phyloP scores from a whole-genome alignment of 495 filamentous ascomycete genomes.

The Rostrohypoxylon terebratum region DNA sequence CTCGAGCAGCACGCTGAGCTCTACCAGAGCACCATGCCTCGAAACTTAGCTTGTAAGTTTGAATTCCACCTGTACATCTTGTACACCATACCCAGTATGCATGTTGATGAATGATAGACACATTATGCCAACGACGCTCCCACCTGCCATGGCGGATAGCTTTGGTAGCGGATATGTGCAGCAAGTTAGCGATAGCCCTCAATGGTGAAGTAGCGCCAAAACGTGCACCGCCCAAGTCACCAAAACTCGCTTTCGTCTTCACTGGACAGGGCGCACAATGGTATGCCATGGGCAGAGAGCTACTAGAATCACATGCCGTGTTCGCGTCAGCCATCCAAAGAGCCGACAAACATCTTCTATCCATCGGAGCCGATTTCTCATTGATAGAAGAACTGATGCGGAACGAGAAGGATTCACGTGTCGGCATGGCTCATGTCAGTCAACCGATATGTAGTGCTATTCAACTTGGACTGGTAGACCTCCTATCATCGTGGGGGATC shows the following conservation, averaged over 20 bases:
- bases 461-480: slow-evolving; percentile 64
- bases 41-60: slow-evolving; percentile 52
- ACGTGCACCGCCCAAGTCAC: slow-evolving; percentile 45
- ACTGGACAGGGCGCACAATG: slow-evolving; percentile 66
- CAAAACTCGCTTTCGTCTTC: slow-evolving; percentile 56
- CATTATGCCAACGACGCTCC: slow-evolving; percentile 56
- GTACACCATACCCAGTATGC: neutral
- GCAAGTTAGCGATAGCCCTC: slow-evolving; percentile 49
- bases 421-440: slow-evolving; percentile 60
- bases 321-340: slow-evolving; percentile 50
- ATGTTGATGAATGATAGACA: slow-evolving; percentile 40
- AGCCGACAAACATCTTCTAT: slow-evolving; percentile 47
- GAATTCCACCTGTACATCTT: neutral
- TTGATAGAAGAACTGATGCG: slow-evolving; percentile 48
- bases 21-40: slow-evolving; percentile 56
- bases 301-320: slow-evolving; percentile 56
- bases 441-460: slow-evolving; percentile 63
- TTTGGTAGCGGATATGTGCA: slow-evolving; percentile 52
- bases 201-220: slow-evolving; percentile 51
- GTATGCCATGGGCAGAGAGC: slow-evolving; percentile 65
- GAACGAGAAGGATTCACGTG: slow-evolving; percentile 54
- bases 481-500: slow-evolving; percentile 66
- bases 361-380: slow-evolving; percentile 54
- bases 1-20: slow-evolving; percentile 61
- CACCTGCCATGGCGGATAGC: slow-evolving; percentile 54